A percentile compares a stretch with the other conserved stretches of the same genome.
These are phyloP conservation scores for Camellia sinensis DNA, from an alignment of 148 eudicot species.

Conservation along the genomic window DNA sequence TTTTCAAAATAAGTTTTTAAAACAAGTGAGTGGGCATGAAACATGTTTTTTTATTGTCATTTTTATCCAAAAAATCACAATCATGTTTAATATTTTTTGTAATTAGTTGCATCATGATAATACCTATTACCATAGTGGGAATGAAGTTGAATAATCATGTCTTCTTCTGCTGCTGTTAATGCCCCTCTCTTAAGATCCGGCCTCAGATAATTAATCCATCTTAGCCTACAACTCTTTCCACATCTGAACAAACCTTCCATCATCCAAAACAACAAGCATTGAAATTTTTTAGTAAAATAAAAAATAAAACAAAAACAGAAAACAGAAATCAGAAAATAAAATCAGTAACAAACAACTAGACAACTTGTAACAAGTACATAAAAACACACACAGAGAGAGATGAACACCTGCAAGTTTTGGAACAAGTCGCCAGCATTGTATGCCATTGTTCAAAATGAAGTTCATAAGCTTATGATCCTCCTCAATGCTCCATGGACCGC, in stretches of 20 bases:
- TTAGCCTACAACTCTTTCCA: constrained; percentile 49
- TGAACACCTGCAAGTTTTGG: constrained; percentile 45
- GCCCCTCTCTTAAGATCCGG: constrained; percentile 57
- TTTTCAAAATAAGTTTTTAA: no score
- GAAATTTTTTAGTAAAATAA: not conserved
- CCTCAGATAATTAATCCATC: constrained; percentile 46
- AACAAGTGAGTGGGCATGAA: no score
- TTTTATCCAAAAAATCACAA: no score
- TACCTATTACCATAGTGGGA: constrained; percentile 47
- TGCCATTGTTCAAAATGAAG: constrained; percentile 49
- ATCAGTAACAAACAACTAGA: no score
- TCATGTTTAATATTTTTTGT: no score
- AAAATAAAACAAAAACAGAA: no score
- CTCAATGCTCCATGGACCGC: constrained; percentile 52
- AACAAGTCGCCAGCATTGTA: constrained; percentile 46
- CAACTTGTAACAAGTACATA: not conserved
- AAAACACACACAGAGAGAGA: not conserved
- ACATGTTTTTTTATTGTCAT: no score
- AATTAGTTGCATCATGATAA: not conserved
- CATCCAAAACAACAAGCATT: not conserved
- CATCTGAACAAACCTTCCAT: constrained; percentile 43
- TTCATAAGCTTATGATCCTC: constrained; percentile 46
- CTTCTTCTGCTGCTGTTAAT: constrained; percentile 44
- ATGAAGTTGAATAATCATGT: constrained; percentile 49
- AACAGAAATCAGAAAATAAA: no score